A percentile compares a stretch with the other conserved stretches of the same genome.
These are phyloP conservation scores for Lactuca saligna DNA, from an alignment of 129 eudicot species.

Conservation along the genomic window DNA sequence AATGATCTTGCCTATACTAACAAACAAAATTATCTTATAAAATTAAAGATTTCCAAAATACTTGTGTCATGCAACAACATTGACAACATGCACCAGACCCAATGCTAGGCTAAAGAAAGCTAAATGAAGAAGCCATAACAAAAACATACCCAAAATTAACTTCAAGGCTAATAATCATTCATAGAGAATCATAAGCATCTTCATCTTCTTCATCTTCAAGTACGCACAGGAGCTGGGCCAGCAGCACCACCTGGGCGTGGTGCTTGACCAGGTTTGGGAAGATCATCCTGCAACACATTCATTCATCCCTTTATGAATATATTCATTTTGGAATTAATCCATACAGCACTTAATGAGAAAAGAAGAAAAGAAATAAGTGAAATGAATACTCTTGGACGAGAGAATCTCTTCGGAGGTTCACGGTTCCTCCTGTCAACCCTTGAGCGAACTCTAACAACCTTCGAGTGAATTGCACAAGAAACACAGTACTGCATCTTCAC, in stretches of 20 bases:
- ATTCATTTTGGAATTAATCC: neutral
- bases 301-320: neutral
- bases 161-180: neutral
- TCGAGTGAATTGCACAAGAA: constrained; percentile 85
- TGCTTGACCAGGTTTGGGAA: constrained; percentile 58
- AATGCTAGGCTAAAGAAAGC: constrained; percentile 1
- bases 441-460: constrained; percentile 67
- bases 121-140: constrained; percentile 4
- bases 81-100: neutral
- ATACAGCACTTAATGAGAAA: neutral
- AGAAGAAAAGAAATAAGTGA: neutral
- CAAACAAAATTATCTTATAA: neutral
- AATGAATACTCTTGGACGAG: constrained; percentile 61
- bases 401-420: constrained; percentile 77
- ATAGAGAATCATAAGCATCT: neutral
- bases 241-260: constrained; percentile 57
- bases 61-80: neutral
- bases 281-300: constrained; percentile 52
- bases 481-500: constrained; percentile 74
- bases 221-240: constrained; percentile 51
- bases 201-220: constrained; percentile 18
- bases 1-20: no score
- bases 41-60: neutral
- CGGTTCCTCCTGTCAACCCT: constrained; percentile 65
- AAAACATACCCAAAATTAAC: constrained; percentile 12